Evolutionary conservation across 169 alveolate genomes (phyloP).

Genomic region (Plasmodium sp.): DNA sequence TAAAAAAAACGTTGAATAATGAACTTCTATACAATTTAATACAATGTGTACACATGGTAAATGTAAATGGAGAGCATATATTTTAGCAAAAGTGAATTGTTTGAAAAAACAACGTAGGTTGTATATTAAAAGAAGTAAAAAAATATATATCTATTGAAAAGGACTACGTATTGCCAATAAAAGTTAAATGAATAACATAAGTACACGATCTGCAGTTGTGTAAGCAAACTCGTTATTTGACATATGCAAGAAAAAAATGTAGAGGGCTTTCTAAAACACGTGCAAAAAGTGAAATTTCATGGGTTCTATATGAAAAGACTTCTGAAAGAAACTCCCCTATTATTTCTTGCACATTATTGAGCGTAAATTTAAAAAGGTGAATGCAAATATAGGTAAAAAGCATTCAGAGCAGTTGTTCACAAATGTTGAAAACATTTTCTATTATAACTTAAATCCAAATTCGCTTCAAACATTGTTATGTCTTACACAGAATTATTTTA

Average conservation of each 20-base stretch:
- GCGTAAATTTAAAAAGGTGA: background rate
- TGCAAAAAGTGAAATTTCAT: background rate
- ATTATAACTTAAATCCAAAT: constrained; percentile 2
- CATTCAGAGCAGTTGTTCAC: background rate
- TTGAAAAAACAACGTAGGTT: background rate
- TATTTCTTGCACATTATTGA: background rate
- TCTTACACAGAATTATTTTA: background rate
- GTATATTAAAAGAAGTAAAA: background rate
- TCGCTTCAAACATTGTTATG: background rate
- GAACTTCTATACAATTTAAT: background rate
- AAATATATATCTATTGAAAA: background rate
- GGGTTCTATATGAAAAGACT: background rate
- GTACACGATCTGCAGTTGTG: background rate
- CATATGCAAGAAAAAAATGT: background rate
- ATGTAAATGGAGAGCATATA: background rate
- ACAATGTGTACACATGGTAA: background rate
- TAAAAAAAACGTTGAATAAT: background rate
- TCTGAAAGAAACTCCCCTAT: background rate
- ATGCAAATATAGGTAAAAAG: background rate
- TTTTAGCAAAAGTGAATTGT: background rate
- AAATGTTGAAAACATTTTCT: background rate
- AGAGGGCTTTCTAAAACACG: background rate
- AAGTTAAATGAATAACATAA: background rate
- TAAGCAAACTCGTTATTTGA: background rate
- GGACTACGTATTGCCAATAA: background rate